A percentile compares a stretch with the other conserved stretches of the same genome.
Conservation (phyloP, 768 basidiomycete genomes). For the Calocybe indica region DNA sequence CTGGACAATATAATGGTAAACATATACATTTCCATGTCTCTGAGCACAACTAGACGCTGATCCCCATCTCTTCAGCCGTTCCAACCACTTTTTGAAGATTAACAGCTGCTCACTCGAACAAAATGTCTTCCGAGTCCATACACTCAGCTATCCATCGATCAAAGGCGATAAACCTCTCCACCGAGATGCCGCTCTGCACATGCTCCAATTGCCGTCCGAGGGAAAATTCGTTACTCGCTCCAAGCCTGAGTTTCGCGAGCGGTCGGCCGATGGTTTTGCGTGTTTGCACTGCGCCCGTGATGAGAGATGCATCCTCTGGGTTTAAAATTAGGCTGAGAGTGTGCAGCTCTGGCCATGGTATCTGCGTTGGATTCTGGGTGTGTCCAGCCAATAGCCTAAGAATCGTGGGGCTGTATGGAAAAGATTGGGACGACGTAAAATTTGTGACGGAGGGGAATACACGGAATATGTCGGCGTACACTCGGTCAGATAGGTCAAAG, state of each 20-base stretch:
- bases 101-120: slow-evolving; percentile 12
- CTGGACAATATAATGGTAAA: not conserved
- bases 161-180: slow-evolving; percentile 18
- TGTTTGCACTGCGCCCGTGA: slow-evolving; percentile 18
- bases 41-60: no score
- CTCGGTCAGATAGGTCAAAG: slow-evolving; percentile 30
- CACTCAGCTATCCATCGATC: slow-evolving; percentile 25
- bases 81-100: slow-evolving; percentile 49
- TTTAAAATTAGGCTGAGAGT: slow-evolving; percentile 24
- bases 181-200: slow-evolving; percentile 10
- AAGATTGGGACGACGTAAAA: slow-evolving; percentile 21
- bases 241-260: slow-evolving; percentile 22
- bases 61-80: slow-evolving; percentile 24
- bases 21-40: no score
- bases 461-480: slow-evolving; percentile 22
- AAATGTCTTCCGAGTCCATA: slow-evolving; percentile 24
- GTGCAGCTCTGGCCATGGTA: slow-evolving; percentile 30
- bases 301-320: slow-evolving; percentile 15
- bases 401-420: slow-evolving; percentile 15
- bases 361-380: not conserved
- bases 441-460: slow-evolving; percentile 26
- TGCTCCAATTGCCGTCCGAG: slow-evolving; percentile 6
- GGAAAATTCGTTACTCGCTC: slow-evolving; percentile 14
- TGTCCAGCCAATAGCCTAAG: slow-evolving; percentile 19
- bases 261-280: slow-evolving; percentile 20